Percentiles rank a stretch among this genome's conserved stretches.
phyloP scores from a whole-genome alignment of 371 early-diverging fungal species.

The Mortierella sp. region DNA sequence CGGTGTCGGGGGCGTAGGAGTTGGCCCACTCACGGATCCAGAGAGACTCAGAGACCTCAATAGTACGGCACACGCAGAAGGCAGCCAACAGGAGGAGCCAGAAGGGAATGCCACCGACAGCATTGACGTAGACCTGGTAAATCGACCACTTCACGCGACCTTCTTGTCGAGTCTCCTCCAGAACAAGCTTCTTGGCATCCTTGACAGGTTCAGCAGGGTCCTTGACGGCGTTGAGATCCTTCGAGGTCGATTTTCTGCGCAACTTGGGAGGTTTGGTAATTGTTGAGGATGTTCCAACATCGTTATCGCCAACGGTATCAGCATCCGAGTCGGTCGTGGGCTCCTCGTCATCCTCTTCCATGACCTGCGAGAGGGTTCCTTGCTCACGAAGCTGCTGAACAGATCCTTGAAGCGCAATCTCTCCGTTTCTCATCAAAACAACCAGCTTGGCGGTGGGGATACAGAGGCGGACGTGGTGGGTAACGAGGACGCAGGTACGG shows the following conservation, averaged over 20 bases:
- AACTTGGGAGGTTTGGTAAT: conserved; percentile 32
- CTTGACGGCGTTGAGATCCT: conserved; percentile 23
- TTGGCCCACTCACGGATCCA: conserved; percentile 74
- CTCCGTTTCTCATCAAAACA: conserved; percentile 75
- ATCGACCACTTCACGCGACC: conserved; percentile 67
- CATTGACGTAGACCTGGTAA: conserved; percentile 63
- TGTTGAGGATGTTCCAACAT: conserved; percentile 43
- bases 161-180: conserved; percentile 63
- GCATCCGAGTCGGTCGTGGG: conserved; percentile 28
- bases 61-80: conserved; percentile 62
- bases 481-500: conserved; percentile 89
- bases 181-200: conserved; percentile 62
- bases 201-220: conserved; percentile 22
- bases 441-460: conserved; percentile 74
- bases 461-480: conserved; percentile 89
- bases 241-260: conserved; percentile 40
- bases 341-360: conserved; percentile 64
- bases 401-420: conserved; percentile 59
- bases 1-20: conserved; percentile 41
- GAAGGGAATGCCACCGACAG: conserved; percentile 64
- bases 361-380: conserved; percentile 57
- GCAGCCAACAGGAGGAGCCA: conserved; percentile 62
- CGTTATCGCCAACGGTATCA: conserved; percentile 43
- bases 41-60: conserved; percentile 66
- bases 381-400: conserved; percentile 62